Percentiles rank a stretch among this genome's conserved stretches.
Evolutionary conservation across 768 basidiomycete genomes (phyloP).

Genomic region (Podaxis rugospora): DNA sequence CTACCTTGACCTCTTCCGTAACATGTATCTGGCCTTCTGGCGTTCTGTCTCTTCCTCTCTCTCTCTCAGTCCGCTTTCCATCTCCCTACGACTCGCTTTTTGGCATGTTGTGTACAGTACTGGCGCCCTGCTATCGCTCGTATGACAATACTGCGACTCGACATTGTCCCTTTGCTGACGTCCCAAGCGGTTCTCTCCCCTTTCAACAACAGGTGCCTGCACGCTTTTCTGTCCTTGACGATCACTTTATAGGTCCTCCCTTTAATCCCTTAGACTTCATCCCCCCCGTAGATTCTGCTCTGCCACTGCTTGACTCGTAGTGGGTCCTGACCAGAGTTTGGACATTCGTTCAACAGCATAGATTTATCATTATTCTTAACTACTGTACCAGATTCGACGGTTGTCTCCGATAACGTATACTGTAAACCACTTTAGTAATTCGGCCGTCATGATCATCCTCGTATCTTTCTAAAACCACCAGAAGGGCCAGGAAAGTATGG

Average conservation of each 20-base stretch:
- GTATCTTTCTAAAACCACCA: not conserved
- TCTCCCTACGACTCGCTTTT: not conserved
- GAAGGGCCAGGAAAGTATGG: not conserved
- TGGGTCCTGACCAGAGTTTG: not conserved
- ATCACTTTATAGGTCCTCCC: not conserved
- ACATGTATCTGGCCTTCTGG: not conserved
- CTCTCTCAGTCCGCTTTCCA: not conserved
- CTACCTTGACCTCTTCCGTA: not conserved
- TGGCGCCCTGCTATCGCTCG: not conserved
- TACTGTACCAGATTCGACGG: not conserved
- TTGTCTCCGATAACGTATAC: not conserved
- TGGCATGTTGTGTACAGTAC: constrained; percentile 7
- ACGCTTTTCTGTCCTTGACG: not conserved
- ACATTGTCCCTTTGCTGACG: not conserved
- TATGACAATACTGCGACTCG: constrained; percentile 8
- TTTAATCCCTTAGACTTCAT: not conserved
- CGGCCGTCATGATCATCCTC: not conserved
- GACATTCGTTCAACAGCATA: not conserved
- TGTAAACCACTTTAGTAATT: not conserved
- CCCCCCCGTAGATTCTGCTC: not conserved
- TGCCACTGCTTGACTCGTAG: not conserved
- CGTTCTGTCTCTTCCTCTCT: not conserved
- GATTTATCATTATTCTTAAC: not conserved
- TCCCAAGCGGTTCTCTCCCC: not conserved
- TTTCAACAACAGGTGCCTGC: not conserved